Percentiles rank a stretch among this genome's conserved stretches.
Evolutionary conservation across 2,329 filamentous ascomycete genomes (phyloP).

Genomic region (Aspergillus sp.): DNA sequence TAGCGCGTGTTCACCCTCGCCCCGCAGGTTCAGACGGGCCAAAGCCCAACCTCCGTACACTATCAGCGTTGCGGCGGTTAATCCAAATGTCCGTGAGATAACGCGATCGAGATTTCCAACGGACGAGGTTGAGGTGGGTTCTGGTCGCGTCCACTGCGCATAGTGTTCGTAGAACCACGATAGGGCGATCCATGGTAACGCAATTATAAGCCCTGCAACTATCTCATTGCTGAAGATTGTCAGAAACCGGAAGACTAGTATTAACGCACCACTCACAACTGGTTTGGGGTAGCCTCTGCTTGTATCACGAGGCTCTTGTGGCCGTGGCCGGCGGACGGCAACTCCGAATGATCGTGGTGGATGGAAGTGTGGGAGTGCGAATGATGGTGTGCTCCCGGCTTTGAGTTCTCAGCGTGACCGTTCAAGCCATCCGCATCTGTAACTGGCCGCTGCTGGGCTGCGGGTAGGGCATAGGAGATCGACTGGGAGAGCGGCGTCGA

Average conservation of each 20-base stretch:
- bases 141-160: conserved; percentile 16
- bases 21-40: conserved; percentile 16
- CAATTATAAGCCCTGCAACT: conserved; percentile 48
- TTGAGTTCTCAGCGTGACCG: conserved; percentile 25
- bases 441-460: conserved; percentile 19
- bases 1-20: conserved; percentile 2
- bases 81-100: conserved; percentile 22
- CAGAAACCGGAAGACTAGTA: not conserved
- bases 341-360: conserved; percentile 16
- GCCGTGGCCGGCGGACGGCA: conserved; percentile 18
- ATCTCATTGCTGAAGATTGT: conserved; percentile 42
- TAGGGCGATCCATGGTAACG: conserved; percentile 36
- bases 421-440: conserved; percentile 22
- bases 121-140: conserved; percentile 5
- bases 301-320: not conserved
- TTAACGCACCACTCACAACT: not conserved
- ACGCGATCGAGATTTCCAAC: conserved; percentile 19
- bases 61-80: conserved; percentile 34
- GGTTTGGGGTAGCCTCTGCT: not conserved
- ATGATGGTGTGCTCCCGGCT: conserved; percentile 33
- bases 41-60: conserved; percentile 30
- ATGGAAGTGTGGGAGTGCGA: conserved; percentile 39
- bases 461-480: conserved; percentile 20
- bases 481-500: conserved; percentile 28
- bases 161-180: conserved; percentile 37